Evolutionary conservation across 176 grass and related monocot genomes (phyloP), one percentile per base, ranked within the genome.

Genomic region (Carex myosuroides): DNA sequence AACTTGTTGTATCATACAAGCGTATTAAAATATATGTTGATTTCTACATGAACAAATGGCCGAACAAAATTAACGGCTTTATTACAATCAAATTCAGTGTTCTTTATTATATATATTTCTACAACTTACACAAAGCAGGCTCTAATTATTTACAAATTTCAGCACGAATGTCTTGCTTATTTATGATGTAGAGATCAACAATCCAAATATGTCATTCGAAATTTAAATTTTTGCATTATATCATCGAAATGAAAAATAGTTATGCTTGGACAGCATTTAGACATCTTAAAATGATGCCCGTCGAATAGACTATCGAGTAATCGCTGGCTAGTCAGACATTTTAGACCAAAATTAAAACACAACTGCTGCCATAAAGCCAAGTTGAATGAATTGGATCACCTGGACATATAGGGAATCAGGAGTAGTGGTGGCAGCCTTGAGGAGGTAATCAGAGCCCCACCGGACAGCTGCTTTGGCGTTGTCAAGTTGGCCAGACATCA

Each of bases 391-490:
- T 6, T 26, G 3, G 14, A 53, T 80, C 1, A 91, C 92, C 92
- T 91, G 89, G 60, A 95, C 87, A 17, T 84, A 95, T 5, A 95
- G 76, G 0, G 88, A 29, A 5, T 81, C 83, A 2, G 93, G 93
- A 60, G 85, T 26, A 29, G 87, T 79, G n/a, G 90, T 89, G 0
- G 90, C 90, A 30, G 89, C 93, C 52, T 92, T 95, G 73, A 95
- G 85, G 53, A 95, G 90, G 82, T 95, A 95, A 81, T 95, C 93
- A 8, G 93, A 59, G 73, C 89, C 93, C 93, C 90, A 95, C 8
- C 89, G 87, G 58, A 92, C 87, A 39, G 93, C 87, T 0, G 66
- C 79, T 79, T 16, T 60, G 54, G 90, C 87, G 26, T 84, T 24
- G 2, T 81, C 85, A 3, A 88, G 72, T 54, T 89, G 78, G 4